These are phyloP conservation scores for Apiospora aurea DNA, from an alignment of 2,329 filamentous ascomycete genomes.

Conservation along the genomic window DNA sequence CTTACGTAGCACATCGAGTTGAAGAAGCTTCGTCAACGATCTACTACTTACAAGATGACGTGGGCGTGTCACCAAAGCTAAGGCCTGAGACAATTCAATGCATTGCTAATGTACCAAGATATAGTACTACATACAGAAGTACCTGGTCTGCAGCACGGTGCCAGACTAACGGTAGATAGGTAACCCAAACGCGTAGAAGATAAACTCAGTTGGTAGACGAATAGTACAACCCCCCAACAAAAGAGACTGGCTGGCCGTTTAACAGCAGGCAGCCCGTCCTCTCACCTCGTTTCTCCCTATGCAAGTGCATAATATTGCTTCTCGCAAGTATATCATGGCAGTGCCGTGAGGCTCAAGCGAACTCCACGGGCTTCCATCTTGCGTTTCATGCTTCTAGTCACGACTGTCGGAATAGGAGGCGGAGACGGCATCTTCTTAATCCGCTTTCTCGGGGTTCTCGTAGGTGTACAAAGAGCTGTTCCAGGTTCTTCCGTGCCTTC, in stretches of 20 bases:
- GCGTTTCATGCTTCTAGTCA: not conserved
- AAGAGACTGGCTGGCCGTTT: not conserved
- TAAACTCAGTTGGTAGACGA: not conserved
- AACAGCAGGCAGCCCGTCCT: not conserved
- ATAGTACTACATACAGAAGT: conserved; percentile 2
- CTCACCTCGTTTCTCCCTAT: not conserved
- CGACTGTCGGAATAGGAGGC: not conserved
- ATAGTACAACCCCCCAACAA: not conserved
- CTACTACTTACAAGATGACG: not conserved
- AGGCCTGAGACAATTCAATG: not conserved
- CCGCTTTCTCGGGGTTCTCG: not conserved
- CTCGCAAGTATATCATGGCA: not conserved
- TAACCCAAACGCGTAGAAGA: not conserved
- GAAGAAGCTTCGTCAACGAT: not conserved
- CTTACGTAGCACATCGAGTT: not conserved
- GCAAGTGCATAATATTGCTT: not conserved
- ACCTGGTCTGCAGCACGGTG: not conserved
- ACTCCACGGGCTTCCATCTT: not conserved
- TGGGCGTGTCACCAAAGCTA: not conserved
- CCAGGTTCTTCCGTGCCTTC: not conserved
- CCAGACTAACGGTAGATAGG: not conserved
- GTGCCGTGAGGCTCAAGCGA: not conserved
- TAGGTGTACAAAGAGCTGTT: not conserved
- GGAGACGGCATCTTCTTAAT: not conserved
- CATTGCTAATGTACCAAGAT: conserved; percentile 9